A percentile compares a stretch with the other conserved stretches of the same genome.
These are phyloP conservation scores for Aspergillus quadrilineatus DNA, from an alignment of 2,329 filamentous ascomycete genomes.

Conservation along the genomic window DNA sequence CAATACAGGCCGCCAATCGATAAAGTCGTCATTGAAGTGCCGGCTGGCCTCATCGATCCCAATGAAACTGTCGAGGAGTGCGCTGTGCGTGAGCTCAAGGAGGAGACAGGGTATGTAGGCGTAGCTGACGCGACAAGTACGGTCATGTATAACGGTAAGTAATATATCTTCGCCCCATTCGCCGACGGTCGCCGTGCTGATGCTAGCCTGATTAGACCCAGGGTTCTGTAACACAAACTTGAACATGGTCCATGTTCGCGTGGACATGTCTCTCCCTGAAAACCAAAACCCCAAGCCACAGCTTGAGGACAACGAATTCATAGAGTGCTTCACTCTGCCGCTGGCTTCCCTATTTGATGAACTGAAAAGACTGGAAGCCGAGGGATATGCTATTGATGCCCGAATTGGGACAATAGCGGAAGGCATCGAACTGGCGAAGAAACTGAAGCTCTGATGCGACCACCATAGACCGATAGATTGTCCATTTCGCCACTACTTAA, in stretches of 20 bases:
- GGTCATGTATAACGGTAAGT: constrained; percentile 48
- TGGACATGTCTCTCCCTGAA: constrained; percentile 67
- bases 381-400: constrained; percentile 78
- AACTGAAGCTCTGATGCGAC: constrained; percentile 27
- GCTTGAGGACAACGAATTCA: constrained; percentile 78
- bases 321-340: constrained; percentile 72
- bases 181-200: background rate
- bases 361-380: constrained; percentile 63
- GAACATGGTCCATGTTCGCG: constrained; percentile 65
- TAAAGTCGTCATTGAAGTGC: constrained; percentile 60
- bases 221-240: constrained; percentile 52
- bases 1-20: constrained; percentile 62
- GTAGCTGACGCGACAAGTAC: constrained; percentile 42
- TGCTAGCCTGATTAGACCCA: constrained; percentile 37
- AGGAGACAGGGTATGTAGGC: constrained; percentile 64
- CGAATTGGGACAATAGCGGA: constrained; percentile 75
- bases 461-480: constrained; percentile 8
- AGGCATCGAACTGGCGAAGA: constrained; percentile 70
- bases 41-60: constrained; percentile 59
- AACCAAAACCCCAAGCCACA: constrained; percentile 69
- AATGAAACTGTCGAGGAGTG: constrained; percentile 57
- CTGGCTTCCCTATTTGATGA: constrained; percentile 64
- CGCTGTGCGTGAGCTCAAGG: constrained; percentile 58
- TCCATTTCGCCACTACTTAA: background rate
- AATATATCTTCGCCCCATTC: background rate